These are phyloP conservation scores for Acephala macrosclerotiorum DNA, from an alignment of 2,329 filamentous ascomycete genomes.

Conservation along the genomic window DNA sequence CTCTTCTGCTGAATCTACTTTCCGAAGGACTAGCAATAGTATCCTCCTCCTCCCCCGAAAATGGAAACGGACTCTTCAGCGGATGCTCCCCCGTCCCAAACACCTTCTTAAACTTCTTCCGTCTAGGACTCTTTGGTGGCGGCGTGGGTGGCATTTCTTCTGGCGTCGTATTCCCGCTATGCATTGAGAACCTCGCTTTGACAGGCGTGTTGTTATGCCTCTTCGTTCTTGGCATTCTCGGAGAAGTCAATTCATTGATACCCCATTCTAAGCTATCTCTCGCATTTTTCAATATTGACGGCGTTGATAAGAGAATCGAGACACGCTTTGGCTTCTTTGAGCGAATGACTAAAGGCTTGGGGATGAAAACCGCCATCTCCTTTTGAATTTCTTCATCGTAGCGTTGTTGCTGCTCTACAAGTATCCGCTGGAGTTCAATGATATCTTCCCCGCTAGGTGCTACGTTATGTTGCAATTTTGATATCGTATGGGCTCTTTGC, in stretches of 20 bases:
- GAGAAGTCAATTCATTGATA: conserved; percentile 13
- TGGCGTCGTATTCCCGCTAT: conserved; percentile 4
- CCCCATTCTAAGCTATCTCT: conserved; percentile 10
- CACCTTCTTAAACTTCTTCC: conserved; percentile 12
- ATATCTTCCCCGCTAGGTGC: conserved; percentile 9
- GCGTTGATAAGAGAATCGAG: background rate
- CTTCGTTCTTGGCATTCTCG: background rate
- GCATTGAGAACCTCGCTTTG: background rate
- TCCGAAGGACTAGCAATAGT: conserved; percentile 4
- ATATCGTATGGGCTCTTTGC: background rate
- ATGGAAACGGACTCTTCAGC: conserved; percentile 34
- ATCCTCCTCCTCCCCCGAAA: conserved; percentile 13
- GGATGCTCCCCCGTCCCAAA: conserved; percentile 30
- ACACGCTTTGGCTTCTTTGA: background rate
- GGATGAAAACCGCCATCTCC: background rate
- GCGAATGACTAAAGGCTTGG: conserved; percentile 13
- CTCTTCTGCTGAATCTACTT: conserved; percentile 9
- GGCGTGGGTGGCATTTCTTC: background rate
- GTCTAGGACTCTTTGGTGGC: conserved; percentile 1
- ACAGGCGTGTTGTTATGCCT: conserved; percentile 8
- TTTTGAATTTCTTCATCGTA: background rate
- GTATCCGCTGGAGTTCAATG: background rate
- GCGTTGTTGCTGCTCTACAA: conserved; percentile 6
- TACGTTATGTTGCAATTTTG: background rate
- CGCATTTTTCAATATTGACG: conserved; percentile 7